Conservation (phyloP, 306 rosid species). For the Heteromeles arbutifolia region DNA sequence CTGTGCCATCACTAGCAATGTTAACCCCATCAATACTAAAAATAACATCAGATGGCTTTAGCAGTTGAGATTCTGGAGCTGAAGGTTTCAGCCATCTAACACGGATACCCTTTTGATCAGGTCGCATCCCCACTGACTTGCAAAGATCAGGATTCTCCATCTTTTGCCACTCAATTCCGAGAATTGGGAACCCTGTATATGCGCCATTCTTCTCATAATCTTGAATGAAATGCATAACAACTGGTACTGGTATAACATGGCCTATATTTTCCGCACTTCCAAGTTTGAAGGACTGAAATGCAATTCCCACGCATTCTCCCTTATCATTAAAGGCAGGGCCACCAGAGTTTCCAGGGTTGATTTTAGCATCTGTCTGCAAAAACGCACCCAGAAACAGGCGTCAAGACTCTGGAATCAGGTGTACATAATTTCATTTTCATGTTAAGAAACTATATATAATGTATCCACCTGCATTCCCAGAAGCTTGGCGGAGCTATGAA, state of each 20-base stretch:
- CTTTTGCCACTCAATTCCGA: no score
- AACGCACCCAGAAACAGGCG: neutral
- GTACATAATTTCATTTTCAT: neutral
- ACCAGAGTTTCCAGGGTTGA: conserved; percentile 83
- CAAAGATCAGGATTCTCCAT: no score
- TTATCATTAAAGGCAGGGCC: conserved; percentile 77
- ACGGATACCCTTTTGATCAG: no score
- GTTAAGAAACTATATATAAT: neutral
- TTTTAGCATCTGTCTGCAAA: conserved; percentile 70
- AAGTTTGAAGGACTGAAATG: no score
- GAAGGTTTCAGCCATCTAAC: conserved; percentile 74
- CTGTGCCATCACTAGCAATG: conserved; percentile 88
- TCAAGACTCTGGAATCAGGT: neutral
- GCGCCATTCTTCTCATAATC: no score
- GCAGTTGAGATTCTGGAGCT: conserved; percentile 51
- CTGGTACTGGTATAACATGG: no score
- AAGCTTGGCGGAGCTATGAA: conserved; percentile 80
- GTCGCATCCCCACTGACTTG: no score
- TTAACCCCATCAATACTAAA: conserved; percentile 73
- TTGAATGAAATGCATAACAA: no score
- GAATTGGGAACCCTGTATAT: no score
- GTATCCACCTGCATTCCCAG: conserved; percentile 66
- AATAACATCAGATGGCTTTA: conserved; percentile 74
- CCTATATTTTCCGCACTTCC: no score
- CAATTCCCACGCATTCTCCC: no score